Evolutionary conservation across 2,329 filamentous ascomycete species (phyloP), one percentile per base, ranked within the genome.

Genomic region (Paraconiothyrium sp.): DNA sequence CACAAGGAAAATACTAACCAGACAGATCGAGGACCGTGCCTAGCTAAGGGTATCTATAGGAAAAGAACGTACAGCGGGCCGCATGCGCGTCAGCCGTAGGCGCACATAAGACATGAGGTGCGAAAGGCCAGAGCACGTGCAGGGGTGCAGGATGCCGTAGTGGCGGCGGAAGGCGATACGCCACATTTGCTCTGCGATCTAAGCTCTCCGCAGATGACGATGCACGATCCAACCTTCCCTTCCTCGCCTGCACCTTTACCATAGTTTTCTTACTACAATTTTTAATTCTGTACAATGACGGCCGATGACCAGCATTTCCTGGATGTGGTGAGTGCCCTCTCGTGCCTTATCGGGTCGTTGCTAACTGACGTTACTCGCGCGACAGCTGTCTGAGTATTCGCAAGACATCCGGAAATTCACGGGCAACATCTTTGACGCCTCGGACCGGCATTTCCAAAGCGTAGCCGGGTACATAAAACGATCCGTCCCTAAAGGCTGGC

Each of bases 391-490:
- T 50, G 84, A 83, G 61, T 84, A 88, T 66, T 85, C 86, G 11
- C 83, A 87, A 79, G 89, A 94, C 72, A 84, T 94, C 75, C 87
- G 86, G 64, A 84, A 84, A 66, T 93, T 93, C 78, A 89, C 90
- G 16, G 84, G 85, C 69, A 86, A 92, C 57, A 85, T 94, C 63
- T 92, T 92, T 76, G 90, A 93, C 66, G 90, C 90, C 68, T 88
- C 97, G 76, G 92, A 97, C 79, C 85, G 86, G 61, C 89, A 93
- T 74, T 90, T 97, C 78, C 92, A 97, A 72, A 84, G 86, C 62
- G 89, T 92, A 48, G 92, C 93, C 57, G 83, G 85, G 39, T 84
- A 86, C 41, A 83, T 97, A 50, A 88, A 92, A 75, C 89, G 93
- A 65, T 85, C 85, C 4, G 86, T 90, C 41, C 84, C 88, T 41